Base-by-base conservation (phyloP, 2,329 filamentous ascomycete species). In the Blumeria graminis region DNA sequence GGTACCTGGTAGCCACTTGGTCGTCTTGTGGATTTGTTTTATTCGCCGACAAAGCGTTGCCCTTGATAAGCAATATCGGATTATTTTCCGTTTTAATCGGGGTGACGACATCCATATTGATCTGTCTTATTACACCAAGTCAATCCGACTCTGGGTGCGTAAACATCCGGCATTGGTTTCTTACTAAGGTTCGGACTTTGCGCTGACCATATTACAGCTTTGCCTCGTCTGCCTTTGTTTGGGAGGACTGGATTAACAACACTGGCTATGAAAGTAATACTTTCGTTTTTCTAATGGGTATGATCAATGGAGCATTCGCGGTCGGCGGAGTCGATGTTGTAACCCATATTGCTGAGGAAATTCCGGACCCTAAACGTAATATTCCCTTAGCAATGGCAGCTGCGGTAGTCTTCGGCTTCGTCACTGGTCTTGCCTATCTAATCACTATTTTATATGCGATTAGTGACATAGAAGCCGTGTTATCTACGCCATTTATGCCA, bases 291-390 rank as follows among this genome's bases (percentile, higher is more conserved):
- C 69, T 77, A 7, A 69, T 72, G 0, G 77, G 77, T 16, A 77
- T 80, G 72, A 69, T 81, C 14, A 86, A 86, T 62, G 82, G 80
- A 10, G 81, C 81, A 3, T 86, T 78, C 64, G 76, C 77, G 48
- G 76, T 85, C 10, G 82, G 81, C 6, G 76, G 77, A 1, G 76
- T 80, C 0, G 82, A 86, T 63, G 76, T 78, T 52, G 76, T 78
- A 0, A 76, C 76, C 1, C 81, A 84, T 63, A 65, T 83, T 43
- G 76, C 78, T 0, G 80, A 84, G 65, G 80, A 84, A 65, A 80
- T 82, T 43, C 78, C 71, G 0, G 63, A 69, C 45, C 73, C 74
- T 0, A 67, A 68, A 53, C 66, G 68, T 28, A 78, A 78, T 58
- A 69, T 79, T 0, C 78, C 78, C 13, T 71, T 74, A 9, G 73